A percentile compares a stretch with the other conserved stretches of the same genome.
Conservation (phyloP, 768 basidiomycete species). For the Suillus clintonianus region DNA sequence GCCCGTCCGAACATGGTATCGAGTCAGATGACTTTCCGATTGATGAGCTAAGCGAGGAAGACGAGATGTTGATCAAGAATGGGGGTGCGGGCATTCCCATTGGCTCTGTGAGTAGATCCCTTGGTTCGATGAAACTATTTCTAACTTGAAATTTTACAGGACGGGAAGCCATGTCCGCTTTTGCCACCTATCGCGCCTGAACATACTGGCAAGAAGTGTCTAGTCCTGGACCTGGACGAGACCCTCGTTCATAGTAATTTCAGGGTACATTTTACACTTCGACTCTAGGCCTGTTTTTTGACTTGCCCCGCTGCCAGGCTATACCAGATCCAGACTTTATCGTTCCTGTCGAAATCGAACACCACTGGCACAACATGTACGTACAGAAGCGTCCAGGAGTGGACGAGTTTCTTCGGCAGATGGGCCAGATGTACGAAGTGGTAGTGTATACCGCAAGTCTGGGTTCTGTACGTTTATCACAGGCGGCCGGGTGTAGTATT, state of each 20-base stretch:
- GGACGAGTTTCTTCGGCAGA: slow-evolving; percentile 88
- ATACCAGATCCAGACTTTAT: slow-evolving; percentile 90
- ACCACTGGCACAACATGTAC: slow-evolving; percentile 93
- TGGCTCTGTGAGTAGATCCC: slow-evolving; percentile 63
- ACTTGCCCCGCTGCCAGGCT: slow-evolving; percentile 50
- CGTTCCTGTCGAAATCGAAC: slow-evolving; percentile 95
- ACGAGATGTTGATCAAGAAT: slow-evolving; percentile 76
- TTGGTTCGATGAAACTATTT: not conserved
- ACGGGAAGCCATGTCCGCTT: slow-evolving; percentile 79
- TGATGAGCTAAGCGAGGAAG: slow-evolving; percentile 48
- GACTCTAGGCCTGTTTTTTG: not conserved
- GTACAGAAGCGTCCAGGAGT: slow-evolving; percentile 95
- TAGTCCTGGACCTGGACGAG: slow-evolving; percentile 92
- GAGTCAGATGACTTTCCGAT: slow-evolving; percentile 35
- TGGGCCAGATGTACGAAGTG: slow-evolving; percentile 95
- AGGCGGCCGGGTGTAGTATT: not conserved
- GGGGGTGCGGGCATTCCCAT: slow-evolving; percentile 91
- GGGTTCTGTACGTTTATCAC: slow-evolving; percentile 69
- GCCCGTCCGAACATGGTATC: slow-evolving; percentile 42
- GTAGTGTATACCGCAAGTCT: slow-evolving; percentile 95
- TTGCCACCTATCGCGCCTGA: slow-evolving; percentile 73
- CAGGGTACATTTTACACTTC: slow-evolving; percentile 57
- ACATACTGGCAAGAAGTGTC: slow-evolving; percentile 82
- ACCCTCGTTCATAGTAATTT: slow-evolving; percentile 93
- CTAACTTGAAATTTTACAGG: slow-evolving; percentile 40